Evolutionary conservation across 805 yeast genomes (phyloP), one percentile per base, ranked within the genome.

Genomic region (Spathaspora sp.): DNA sequence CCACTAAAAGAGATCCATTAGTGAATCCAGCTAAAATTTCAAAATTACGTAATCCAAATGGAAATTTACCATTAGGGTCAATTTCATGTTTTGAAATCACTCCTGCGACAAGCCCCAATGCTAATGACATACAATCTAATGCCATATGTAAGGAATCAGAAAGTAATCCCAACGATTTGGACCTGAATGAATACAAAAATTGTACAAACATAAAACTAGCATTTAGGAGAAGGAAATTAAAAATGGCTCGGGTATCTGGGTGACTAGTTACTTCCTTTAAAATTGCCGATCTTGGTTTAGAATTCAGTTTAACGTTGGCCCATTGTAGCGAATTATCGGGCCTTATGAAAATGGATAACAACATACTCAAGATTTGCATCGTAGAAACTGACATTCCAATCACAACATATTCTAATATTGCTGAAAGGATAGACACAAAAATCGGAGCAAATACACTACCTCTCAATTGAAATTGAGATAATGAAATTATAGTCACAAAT

Each of bases 71-170:
- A 52, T 80, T 80, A 5, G 88, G 79, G 48, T 74, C 66, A 45
- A 72, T 62, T 51, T 57, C 77, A 57, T 56, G 71, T 57, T 62
- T 75, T 52, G 75, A 69, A 17, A 70, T 69, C 12, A 82, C 78
- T 19, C 96, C 89, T 0, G 99, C 99, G 23, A 93, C 76, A 1
- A 94, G 73, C 0, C 99, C 99, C 29, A 94, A 79, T 2, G 94
- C 83, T 50, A 94, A 73, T 0, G 98, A 96, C 0, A 90, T 79
- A 66, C 99, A 94, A 67, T 94, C 99, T 51, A 94, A 75, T 2
- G 96, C 87, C 99, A 94, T 94, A 67, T 94, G 99, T 49, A 94
- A 76, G 1, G 97, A 90, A 63, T 94, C 99, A 17, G 97, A 90
- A 49, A 94, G 68, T 20, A 94, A 74, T 10, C 99, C 97, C 45